Conservation (phyloP, 106 monocot genomes). For the Gastrodia elata region DNA sequence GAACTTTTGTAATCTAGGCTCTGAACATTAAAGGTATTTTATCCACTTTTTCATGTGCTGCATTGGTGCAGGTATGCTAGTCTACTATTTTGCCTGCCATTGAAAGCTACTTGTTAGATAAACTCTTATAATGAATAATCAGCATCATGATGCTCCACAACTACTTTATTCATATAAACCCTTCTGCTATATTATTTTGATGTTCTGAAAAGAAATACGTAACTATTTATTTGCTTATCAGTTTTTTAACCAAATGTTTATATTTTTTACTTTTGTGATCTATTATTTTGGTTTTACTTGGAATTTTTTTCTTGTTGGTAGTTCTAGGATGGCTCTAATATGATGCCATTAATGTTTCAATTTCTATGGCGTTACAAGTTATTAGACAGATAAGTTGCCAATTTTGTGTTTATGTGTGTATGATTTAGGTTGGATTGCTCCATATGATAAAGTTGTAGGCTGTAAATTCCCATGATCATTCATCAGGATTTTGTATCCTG, state of each 20-base stretch:
- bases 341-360: background rate
- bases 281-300: background rate
- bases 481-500: too few species aligned
- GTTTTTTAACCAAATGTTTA: background rate
- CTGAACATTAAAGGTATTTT: slow-evolving; percentile 57
- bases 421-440: background rate
- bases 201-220: too few species aligned
- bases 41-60: slow-evolving; percentile 65
- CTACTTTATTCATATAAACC: background rate
- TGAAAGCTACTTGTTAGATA: background rate
- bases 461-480: too few species aligned
- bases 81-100: background rate
- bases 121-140: too few species aligned
- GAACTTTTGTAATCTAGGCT: slow-evolving; percentile 33
- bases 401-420: background rate
- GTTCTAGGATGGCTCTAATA: background rate
- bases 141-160: background rate
- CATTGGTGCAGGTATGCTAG: slow-evolving; percentile 66
- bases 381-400: too few species aligned
- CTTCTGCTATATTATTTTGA: background rate
- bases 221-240: background rate
- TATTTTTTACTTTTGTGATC: background rate
- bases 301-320: background rate
- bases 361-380: too few species aligned
- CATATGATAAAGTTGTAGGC: background rate